Percentiles rank a stretch among this genome's conserved stretches.
These are phyloP conservation scores for Neopestalotiopsis sp. DNA, from an alignment of 2,329 filamentous ascomycete genomes.

Conservation along the genomic window DNA sequence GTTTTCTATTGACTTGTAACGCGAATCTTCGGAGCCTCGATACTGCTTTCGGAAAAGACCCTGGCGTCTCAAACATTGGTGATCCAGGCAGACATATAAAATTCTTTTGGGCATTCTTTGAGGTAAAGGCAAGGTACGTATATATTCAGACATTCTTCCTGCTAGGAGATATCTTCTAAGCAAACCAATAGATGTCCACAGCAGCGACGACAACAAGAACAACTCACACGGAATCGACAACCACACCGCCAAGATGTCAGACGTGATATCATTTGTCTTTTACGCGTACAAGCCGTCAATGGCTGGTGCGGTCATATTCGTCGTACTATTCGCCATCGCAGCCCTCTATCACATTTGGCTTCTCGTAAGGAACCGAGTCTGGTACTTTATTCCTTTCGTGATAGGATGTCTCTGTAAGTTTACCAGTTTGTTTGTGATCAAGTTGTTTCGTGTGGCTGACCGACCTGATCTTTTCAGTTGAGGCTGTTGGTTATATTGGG, in stretches of 20 bases:
- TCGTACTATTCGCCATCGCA: constrained; percentile 43
- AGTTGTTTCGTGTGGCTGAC: background rate
- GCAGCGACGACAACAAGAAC: background rate
- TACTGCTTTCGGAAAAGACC: background rate
- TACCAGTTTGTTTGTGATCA: background rate
- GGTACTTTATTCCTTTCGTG: constrained; percentile 56
- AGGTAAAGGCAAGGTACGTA: background rate
- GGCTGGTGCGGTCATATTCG: constrained; percentile 36
- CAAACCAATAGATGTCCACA: background rate
- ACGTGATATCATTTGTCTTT: constrained; percentile 12
- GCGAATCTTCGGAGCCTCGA: background rate
- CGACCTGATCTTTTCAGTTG: constrained; percentile 40
- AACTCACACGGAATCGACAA: background rate
- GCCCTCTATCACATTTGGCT: constrained; percentile 42
- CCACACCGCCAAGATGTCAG: constrained; percentile 1
- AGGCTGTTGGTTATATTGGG: constrained; percentile 56
- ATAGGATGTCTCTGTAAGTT: constrained; percentile 56
- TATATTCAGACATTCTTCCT: background rate
- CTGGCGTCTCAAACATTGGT: background rate
- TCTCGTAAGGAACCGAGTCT: constrained; percentile 44
- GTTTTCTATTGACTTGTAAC: background rate
- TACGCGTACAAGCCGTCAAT: constrained; percentile 17
- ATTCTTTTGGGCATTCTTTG: background rate
- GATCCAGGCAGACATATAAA: background rate
- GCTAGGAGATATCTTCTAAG: background rate